Evolutionary conservation across 1,284 basidiomycete genomes (phyloP), one percentile per base, ranked within the genome.

Genomic region (Mycosarcoma mackinlayi): DNA sequence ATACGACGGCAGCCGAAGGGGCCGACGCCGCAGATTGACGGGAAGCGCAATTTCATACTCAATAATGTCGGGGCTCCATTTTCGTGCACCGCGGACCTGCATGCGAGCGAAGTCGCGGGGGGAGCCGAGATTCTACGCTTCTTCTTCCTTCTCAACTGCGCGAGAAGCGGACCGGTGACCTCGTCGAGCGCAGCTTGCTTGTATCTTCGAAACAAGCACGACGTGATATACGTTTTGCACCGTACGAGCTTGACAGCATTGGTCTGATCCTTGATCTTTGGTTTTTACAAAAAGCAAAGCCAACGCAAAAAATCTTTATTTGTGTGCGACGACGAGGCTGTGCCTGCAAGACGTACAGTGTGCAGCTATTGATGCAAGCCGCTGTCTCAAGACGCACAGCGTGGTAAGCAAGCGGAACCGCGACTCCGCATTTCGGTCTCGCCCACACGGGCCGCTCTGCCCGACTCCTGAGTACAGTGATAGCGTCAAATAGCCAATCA

Each of bases 281-380:
- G n/a, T n/a, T n/a, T n/a, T n/a, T n/a, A n/a, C n/a, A n/a, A n/a
- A n/a, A n/a, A n/a, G n/a, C n/a, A n/a, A n/a, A 35, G 4, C 3
- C 6, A 6, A 16, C 2, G 38, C 21, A 40, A 40, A 16, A 23
- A 40, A 4, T 41, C 39, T 24, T n/a, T n/a, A n/a, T n/a, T n/a
- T n/a, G n/a, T n/a, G n/a, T n/a, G n/a, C n/a, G 42, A 19, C n/a
- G 13, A 37, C 3, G 44, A 40, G 61, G 61, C 61, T 64, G 61
- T 64, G 61, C 39, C 50, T 64, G 50, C 61, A 57, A 21, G 21
- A 18, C 5, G 16, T 13, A 6, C 21, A 25, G 25, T 25, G 34
- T 35, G 34, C n/a, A 16, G n/a, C 16, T 35, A 16, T 16, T 16
- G n/a, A 35, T 41, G 40, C 40, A 41, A 16, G 25, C n/a, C 23